A percentile compares a stretch with the other conserved stretches of the same genome.
These are phyloP conservation scores for Gnaphalium uliginosum DNA, from an alignment of 129 eudicot species.

Conservation along the genomic window DNA sequence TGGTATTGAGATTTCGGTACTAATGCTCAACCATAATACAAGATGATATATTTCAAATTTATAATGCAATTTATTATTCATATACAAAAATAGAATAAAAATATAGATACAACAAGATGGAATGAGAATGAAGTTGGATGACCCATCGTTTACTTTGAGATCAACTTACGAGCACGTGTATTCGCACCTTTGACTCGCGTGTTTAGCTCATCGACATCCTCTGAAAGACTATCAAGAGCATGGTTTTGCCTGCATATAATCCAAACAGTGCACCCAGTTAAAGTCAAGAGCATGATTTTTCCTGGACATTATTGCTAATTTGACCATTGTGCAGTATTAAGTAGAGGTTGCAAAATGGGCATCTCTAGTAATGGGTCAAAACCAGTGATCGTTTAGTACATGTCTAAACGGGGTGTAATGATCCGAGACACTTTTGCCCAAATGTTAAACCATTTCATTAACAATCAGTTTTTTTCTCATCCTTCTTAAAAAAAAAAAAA, in stretches of 20 bases:
- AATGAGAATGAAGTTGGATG: constrained; percentile 16
- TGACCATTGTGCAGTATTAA: background rate
- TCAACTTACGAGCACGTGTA: constrained; percentile 64
- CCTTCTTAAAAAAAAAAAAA: too few relatives aligned
- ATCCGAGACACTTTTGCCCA: background rate
- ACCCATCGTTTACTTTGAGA: constrained; percentile 40
- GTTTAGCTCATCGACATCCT: constrained; percentile 87
- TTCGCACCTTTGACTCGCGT: constrained; percentile 86
- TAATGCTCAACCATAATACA: too few relatives aligned
- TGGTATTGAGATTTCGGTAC: too few relatives aligned
- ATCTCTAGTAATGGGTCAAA: background rate
- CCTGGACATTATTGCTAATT: background rate
- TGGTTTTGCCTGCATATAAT: constrained; percentile 76
- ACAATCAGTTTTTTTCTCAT: background rate
- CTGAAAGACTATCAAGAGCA: constrained; percentile 75
- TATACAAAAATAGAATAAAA: constrained; percentile 15
- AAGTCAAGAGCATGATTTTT: too few relatives aligned
- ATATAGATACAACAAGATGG: constrained; percentile 20
- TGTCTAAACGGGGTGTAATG: too few relatives aligned
- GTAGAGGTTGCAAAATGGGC: background rate
- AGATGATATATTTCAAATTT: constrained; percentile 18
- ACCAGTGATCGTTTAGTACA: too few relatives aligned
- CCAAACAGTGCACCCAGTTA: background rate
- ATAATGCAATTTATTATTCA: constrained; percentile 29
- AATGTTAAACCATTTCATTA: background rate